phyloP scores from a whole-genome alignment of 2,329 filamentous ascomycete species.

The Torrubiella hemipterigena region DNA sequence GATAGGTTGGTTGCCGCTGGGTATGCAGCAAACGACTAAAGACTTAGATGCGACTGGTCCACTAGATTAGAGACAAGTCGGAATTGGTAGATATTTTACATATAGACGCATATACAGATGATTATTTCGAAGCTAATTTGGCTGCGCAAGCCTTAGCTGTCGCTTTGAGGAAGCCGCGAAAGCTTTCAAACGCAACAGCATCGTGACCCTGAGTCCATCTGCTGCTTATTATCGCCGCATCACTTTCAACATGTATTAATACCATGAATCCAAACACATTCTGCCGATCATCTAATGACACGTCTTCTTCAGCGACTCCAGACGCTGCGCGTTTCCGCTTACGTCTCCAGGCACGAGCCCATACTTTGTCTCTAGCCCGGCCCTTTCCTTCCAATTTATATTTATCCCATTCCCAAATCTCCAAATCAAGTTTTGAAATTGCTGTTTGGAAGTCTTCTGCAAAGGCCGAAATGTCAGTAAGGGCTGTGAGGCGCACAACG shows the following conservation, averaged over 20 bases:
- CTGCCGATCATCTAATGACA: constrained; percentile 20
- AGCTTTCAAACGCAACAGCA: constrained; percentile 68
- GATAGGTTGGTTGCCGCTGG: constrained; percentile 26
- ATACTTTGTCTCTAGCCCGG: constrained; percentile 59
- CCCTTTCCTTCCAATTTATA: constrained; percentile 44
- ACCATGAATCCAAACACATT: constrained; percentile 48
- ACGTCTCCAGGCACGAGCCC: constrained; percentile 63
- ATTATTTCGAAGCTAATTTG: background rate
- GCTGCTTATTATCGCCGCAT: constrained; percentile 35
- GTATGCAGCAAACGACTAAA: constrained; percentile 25
- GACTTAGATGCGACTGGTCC: no score
- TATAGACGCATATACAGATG: background rate
- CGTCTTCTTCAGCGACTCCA: constrained; percentile 11
- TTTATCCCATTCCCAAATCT: constrained; percentile 51
- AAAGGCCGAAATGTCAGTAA: constrained; percentile 25
- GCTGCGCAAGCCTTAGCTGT: constrained; percentile 11
- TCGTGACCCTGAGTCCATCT: constrained; percentile 63
- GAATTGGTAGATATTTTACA: no score
- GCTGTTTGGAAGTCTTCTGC: constrained; percentile 26
- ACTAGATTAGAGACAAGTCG: no score
- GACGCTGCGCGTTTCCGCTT: constrained; percentile 42
- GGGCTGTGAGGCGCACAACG: constrained; percentile 31
- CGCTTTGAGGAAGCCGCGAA: constrained; percentile 63
- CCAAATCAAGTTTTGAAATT: constrained; percentile 44
- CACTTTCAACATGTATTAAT: constrained; percentile 26